A percentile compares a stretch with the other conserved stretches of the same genome.
These are phyloP conservation scores for Megacollybia platyphylla DNA, from an alignment of 1,284 basidiomycete species.

Conservation along the genomic window DNA sequence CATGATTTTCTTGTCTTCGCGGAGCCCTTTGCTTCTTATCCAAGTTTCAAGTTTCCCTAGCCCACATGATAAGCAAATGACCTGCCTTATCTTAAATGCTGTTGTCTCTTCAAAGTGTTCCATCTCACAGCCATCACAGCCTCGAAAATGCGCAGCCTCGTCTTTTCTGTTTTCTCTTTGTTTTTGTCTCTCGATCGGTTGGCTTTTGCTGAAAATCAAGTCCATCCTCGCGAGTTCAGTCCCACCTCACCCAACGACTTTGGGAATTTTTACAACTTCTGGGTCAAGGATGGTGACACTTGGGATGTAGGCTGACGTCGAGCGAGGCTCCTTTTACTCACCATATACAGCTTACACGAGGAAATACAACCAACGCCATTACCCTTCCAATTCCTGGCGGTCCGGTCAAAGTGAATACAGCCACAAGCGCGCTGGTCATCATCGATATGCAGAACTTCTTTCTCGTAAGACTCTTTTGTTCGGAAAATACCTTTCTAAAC, in stretches of 20 bases:
- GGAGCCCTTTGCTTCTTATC: too few species aligned
- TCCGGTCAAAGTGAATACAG: conserved; percentile 14
- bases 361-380: conserved; percentile 11
- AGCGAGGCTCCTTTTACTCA: not conserved
- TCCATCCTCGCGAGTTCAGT: too few species aligned
- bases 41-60: too few species aligned
- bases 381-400: conserved; percentile 11
- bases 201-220: conserved; percentile 12
- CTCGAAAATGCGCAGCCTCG: too few species aligned
- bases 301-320: conserved; percentile 13
- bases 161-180: too few species aligned
- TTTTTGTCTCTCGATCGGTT: too few species aligned
- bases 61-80: too few species aligned
- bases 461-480: conserved; percentile 3
- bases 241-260: conserved; percentile 8
- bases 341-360: conserved; percentile 12
- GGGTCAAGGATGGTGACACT: conserved; percentile 12
- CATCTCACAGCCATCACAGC: too few species aligned
- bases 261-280: conserved; percentile 16
- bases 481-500: not conserved
- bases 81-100: too few species aligned
- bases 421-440: conserved; percentile 16
- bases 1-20: too few species aligned
- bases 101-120: too few species aligned
- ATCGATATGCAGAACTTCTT: conserved; percentile 21